phyloP scores from a whole-genome alignment of 2,329 filamentous ascomycete genomes.

The Exophiala sp. region DNA sequence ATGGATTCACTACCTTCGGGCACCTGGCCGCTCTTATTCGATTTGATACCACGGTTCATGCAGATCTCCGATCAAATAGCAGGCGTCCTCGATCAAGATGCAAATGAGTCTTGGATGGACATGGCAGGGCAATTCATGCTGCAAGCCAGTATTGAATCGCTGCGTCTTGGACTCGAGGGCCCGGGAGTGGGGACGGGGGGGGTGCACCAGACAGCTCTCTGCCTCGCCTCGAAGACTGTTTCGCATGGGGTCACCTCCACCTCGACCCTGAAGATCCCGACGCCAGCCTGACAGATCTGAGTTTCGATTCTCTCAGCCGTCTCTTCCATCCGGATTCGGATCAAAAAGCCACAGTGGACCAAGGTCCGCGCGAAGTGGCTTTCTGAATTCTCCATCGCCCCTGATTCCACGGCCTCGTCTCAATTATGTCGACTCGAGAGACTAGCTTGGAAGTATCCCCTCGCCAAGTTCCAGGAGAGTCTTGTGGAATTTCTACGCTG shows the following conservation, averaged over 20 bases:
- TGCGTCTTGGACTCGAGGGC: conserved; percentile 2
- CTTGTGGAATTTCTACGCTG: conserved; percentile 12
- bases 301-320: conserved; percentile 10
- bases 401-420: conserved; percentile 7
- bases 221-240: conserved; percentile 22
- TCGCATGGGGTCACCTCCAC: conserved; percentile 25
- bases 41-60: conserved; percentile 24
- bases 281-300: neutral
- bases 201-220: neutral
- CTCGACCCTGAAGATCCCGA: neutral
- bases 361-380: conserved; percentile 11
- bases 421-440: conserved; percentile 15
- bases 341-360: conserved; percentile 17
- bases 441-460: conserved; percentile 20
- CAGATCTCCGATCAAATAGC: conserved; percentile 21
- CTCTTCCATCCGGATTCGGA: conserved; percentile 6
- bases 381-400: conserved; percentile 18
- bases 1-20: neutral
- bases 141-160: conserved; percentile 19
- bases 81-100: conserved; percentile 3
- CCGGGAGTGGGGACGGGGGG: neutral
- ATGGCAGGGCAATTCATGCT: conserved; percentile 25
- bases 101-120: conserved; percentile 22
- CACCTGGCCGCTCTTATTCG: conserved; percentile 6
- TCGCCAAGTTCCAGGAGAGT: conserved; percentile 10